phyloP scores from a whole-genome alignment of 108 stramenopile species.

The Discostella pseudostelligera region DNA sequence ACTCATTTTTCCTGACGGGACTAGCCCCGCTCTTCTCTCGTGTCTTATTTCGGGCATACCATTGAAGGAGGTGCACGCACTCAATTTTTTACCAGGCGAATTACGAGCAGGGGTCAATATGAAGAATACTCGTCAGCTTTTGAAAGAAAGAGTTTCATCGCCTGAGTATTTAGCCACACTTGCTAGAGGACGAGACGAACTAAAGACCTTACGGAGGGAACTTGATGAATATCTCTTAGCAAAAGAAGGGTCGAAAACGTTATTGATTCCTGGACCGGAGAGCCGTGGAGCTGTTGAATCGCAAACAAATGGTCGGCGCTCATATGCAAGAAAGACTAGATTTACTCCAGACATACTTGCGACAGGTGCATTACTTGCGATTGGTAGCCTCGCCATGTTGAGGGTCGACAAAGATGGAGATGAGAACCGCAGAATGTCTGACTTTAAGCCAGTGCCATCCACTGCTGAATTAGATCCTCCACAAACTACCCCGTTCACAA shows the following conservation, averaged over 20 bases:
- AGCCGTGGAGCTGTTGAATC: neutral
- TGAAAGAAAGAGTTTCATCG: conserved; percentile 14
- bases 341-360: conserved; percentile 13
- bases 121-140: conserved; percentile 22
- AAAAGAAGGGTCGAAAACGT: conserved; percentile 6
- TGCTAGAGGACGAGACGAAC: conserved; percentile 15
- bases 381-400: conserved; percentile 21
- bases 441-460: neutral
- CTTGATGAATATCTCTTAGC: conserved; percentile 2
- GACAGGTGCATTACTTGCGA: conserved; percentile 21
- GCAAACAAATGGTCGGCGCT: neutral
- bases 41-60: conserved; percentile 56
- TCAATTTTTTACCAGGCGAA: conserved; percentile 55
- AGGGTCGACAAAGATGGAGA: conserved; percentile 12
- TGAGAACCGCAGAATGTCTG: neutral
- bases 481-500: conserved; percentile 2
- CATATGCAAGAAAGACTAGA: neutral
- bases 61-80: conserved; percentile 41
- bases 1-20: conserved; percentile 62
- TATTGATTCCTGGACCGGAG: conserved; percentile 5
- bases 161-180: conserved; percentile 32
- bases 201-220: conserved; percentile 17
- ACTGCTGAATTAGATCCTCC: conserved; percentile 10
- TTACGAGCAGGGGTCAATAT: conserved; percentile 42
- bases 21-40: conserved; percentile 50